These are phyloP conservation scores for Backusella tuberculispora DNA, from an alignment of 192 early-diverging fungal genomes.

Conservation along the genomic window DNA sequence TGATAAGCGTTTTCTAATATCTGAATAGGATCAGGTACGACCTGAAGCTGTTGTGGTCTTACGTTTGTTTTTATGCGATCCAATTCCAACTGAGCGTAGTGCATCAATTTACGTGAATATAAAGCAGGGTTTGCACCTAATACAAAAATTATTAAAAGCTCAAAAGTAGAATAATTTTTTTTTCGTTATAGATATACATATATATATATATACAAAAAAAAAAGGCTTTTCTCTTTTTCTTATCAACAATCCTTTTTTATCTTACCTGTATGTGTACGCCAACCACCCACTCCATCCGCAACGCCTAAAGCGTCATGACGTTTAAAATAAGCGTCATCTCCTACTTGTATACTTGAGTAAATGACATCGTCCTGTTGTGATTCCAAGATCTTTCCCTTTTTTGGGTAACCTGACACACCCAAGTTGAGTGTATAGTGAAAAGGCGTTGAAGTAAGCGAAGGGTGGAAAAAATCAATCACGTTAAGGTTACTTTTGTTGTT, in stretches of 20 bases:
- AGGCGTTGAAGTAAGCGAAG: conserved; percentile 40
- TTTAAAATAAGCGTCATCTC: conserved; percentile 93
- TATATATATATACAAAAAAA: not conserved
- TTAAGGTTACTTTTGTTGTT: conserved; percentile 18
- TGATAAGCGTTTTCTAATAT: conserved; percentile 24
- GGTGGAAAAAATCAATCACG: conserved; percentile 41
- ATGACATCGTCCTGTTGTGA: conserved; percentile 45
- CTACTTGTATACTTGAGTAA: conserved; percentile 68
- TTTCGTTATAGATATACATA: not conserved
- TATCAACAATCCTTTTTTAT: not conserved
- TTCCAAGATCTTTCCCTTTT: conserved; percentile 40
- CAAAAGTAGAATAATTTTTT: not conserved
- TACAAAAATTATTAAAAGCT: not conserved
- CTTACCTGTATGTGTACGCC: conserved; percentile 53
- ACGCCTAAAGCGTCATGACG: conserved; percentile 88
- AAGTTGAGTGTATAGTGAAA: conserved; percentile 46
- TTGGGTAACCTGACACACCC: conserved; percentile 55
- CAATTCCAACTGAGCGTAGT: conserved; percentile 81
- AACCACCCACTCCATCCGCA: conserved; percentile 95
- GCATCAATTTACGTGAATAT: conserved; percentile 94
- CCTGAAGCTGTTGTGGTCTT: conserved; percentile 22
- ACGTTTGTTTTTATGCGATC: conserved; percentile 78
- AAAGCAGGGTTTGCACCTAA: conserved; percentile 90
- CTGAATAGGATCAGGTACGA: conserved; percentile 16
- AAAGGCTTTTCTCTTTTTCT: not conserved